A percentile compares a stretch with the other conserved stretches of the same genome.
Evolutionary conservation across 176 grass and related monocot genomes (phyloP).

Genomic region (Areca catechu): DNA sequence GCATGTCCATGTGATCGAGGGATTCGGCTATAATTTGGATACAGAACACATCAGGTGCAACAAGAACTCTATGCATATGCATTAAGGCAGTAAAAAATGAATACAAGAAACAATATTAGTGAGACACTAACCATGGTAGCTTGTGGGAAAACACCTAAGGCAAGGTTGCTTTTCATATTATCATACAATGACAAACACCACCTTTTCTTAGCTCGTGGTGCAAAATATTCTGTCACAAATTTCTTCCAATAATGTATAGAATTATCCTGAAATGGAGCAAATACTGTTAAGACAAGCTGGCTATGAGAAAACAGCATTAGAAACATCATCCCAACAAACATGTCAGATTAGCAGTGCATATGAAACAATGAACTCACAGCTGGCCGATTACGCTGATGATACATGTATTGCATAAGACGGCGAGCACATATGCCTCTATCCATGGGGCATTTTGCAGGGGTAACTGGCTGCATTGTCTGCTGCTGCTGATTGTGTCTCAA

Average conservation of each 20-base stretch:
- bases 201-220: slow-evolving; percentile 74
- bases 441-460: slow-evolving; percentile 44
- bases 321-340: background rate
- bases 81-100: too few relatives aligned
- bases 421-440: slow-evolving; percentile 78
- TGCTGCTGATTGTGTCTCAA: slow-evolving; percentile 45
- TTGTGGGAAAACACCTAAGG: slow-evolving; percentile 59
- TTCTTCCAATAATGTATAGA: slow-evolving; percentile 91
- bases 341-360: background rate
- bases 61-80: too few relatives aligned
- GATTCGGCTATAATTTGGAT: too few relatives aligned
- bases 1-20: too few relatives aligned
- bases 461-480: slow-evolving; percentile 38
- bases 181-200: slow-evolving; percentile 95
- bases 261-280: slow-evolving; percentile 46
- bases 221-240: slow-evolving; percentile 91
- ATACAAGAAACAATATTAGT: slow-evolving; percentile 4
- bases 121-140: slow-evolving; percentile 38
- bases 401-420: slow-evolving; percentile 85
- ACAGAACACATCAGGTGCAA: too few relatives aligned
- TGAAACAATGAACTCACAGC: slow-evolving; percentile 36
- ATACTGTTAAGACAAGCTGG: background rate
- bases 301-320: background rate
- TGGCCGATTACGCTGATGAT: slow-evolving; percentile 76
- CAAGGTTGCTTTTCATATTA: slow-evolving; percentile 43